Conservation (phyloP, 2,329 filamentous ascomycete genomes). For the Thelonectria rubi region DNA sequence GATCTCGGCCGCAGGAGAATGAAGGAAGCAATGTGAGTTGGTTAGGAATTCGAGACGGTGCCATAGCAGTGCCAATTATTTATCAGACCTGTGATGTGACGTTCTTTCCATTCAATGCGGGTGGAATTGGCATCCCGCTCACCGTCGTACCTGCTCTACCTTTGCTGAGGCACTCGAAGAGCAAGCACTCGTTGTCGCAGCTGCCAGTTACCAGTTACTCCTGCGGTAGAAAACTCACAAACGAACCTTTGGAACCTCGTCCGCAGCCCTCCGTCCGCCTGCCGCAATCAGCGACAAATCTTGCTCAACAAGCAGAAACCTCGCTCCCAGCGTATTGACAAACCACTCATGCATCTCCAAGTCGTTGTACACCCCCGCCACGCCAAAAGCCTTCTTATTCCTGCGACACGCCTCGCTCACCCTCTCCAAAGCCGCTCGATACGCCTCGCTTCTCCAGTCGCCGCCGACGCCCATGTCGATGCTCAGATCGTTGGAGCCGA, state of each 20-base stretch:
- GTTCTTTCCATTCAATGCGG: too few relatives aligned
- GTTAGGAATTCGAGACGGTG: too few relatives aligned
- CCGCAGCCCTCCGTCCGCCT: constrained; percentile 15
- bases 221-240: background rate
- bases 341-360: constrained; percentile 26
- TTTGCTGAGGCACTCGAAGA: too few relatives aligned
- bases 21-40: too few relatives aligned
- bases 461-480: constrained; percentile 28
- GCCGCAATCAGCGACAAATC: constrained; percentile 26
- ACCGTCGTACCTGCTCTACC: too few relatives aligned
- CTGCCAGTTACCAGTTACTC: too few relatives aligned
- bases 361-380: constrained; percentile 30
- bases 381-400: constrained; percentile 25
- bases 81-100: too few relatives aligned
- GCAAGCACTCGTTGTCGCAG: too few relatives aligned
- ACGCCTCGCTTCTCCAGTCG: constrained; percentile 19
- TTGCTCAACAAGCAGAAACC: constrained; percentile 29
- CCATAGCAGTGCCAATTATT: too few relatives aligned
- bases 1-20: too few relatives aligned
- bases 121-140: too few relatives aligned
- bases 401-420: constrained; percentile 26
- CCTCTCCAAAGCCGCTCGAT: constrained; percentile 23
- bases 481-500: constrained; percentile 46
- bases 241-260: constrained; percentile 15
- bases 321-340: constrained; percentile 23